A percentile compares a stretch with the other conserved stretches of the same genome.
These are phyloP conservation scores for Aquilaria sinensis DNA, from an alignment of 345 rosid genomes.

Conservation along the genomic window DNA sequence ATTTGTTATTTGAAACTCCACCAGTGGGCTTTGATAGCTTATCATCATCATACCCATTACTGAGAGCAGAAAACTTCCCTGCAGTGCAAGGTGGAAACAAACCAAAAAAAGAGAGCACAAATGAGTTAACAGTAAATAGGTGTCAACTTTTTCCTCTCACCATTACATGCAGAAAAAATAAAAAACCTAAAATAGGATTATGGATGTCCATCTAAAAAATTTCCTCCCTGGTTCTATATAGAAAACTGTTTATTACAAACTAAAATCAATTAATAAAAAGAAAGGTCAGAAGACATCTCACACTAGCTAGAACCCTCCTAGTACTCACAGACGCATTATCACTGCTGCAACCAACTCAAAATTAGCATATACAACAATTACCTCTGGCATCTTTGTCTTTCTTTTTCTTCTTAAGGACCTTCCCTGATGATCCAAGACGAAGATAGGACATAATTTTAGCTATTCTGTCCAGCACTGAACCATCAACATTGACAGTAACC, in stretches of 20 bases:
- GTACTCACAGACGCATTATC: neutral
- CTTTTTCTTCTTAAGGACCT: slow-evolving; percentile 99
- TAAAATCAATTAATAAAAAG: no score
- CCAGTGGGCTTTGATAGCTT: slow-evolving; percentile 41
- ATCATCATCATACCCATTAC: slow-evolving; percentile 53
- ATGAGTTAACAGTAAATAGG: neutral
- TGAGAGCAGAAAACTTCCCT: slow-evolving; percentile 51
- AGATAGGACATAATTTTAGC: slow-evolving; percentile 94
- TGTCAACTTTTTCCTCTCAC: no score
- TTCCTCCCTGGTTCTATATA: no score
- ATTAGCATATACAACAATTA: slow-evolving; percentile 11
- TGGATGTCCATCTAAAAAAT: no score
- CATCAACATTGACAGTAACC: slow-evolving; percentile 91
- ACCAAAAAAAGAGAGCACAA: neutral
- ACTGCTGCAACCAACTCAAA: neutral
- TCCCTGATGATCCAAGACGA: slow-evolving; percentile 98
- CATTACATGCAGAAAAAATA: no score
- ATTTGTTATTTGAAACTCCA: slow-evolving; percentile 24
- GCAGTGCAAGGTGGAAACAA: slow-evolving; percentile 11
- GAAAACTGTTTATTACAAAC: no score
- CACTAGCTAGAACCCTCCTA: no score
- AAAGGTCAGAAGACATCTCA: no score
- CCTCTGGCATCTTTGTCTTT: slow-evolving; percentile 86
- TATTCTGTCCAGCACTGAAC: slow-evolving; percentile 94
- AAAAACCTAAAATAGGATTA: no score